phyloP scores from a whole-genome alignment of 441 rosid species.

The Francoa sonchifolia region DNA sequence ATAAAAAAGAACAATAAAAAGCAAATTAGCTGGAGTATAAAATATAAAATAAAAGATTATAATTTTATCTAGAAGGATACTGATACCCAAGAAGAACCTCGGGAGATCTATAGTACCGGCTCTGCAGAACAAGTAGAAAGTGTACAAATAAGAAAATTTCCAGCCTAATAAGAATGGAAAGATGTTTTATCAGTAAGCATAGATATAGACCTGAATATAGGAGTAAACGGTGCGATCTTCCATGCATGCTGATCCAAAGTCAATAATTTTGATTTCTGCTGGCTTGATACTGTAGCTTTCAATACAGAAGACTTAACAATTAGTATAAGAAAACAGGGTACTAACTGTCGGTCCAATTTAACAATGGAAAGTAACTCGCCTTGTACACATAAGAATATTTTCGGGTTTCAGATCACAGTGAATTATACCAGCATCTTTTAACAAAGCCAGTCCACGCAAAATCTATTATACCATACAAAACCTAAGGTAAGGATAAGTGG shows the following conservation, averaged over 20 bases:
- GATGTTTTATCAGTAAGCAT: slow-evolving; percentile 3
- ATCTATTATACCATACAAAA: slow-evolving; percentile 35
- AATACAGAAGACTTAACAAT: slow-evolving; percentile 14
- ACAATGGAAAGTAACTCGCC: slow-evolving; percentile 36
- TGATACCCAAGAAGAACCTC: slow-evolving; percentile 97
- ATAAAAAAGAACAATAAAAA: no score
- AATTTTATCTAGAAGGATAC: slow-evolving; percentile 53
- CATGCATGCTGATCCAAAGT: slow-evolving; percentile 99
- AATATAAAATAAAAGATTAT: slow-evolving; percentile 7
- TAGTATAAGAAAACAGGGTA: slow-evolving; percentile 1
- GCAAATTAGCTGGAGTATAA: not conserved
- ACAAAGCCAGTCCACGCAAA: slow-evolving; percentile 73
- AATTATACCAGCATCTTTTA: slow-evolving; percentile 95
- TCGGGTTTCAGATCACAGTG: slow-evolving; percentile 99
- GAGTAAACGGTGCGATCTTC: slow-evolving; percentile 99
- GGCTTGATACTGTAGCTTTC: slow-evolving; percentile 64
- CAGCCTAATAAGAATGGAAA: slow-evolving; percentile 10
- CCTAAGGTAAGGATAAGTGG: no score
- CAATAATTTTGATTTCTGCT: slow-evolving; percentile 92
- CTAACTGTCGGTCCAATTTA: slow-evolving; percentile 10
- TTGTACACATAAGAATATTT: slow-evolving; percentile 88
- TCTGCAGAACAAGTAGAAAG: slow-evolving; percentile 45
- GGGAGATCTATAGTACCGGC: slow-evolving; percentile 99
- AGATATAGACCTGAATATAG: slow-evolving; percentile 76
- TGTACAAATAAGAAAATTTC: slow-evolving; percentile 9